Evolutionary conservation across 179 eudicot genomes (phyloP), one percentile per base, ranked within the genome.

Genomic region (Spinacia oleracea): DNA sequence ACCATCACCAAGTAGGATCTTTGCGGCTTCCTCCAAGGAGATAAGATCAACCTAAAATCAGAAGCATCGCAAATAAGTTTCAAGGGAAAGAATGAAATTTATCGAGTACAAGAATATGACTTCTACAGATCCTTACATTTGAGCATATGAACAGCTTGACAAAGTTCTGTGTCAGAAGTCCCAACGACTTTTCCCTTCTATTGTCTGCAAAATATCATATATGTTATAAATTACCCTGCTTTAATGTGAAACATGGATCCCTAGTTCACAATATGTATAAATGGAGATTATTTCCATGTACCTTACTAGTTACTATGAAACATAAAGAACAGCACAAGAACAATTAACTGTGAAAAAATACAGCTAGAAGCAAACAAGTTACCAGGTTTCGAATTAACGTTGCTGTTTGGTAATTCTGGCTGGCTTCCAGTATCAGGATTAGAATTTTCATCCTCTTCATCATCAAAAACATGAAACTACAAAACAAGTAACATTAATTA

Each of bases 11-110:
- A 93, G 94, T 84, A 96, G 81, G 66, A 88, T 80, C 81, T 86
- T 93, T 59, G 96, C 98, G 75, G 97, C 96, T 77, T 90, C 96
- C 42, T 96, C 99, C n/a, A 96, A 90, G 71, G 97, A 89, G 67
- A 96, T 89, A 85, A 89, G 53, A 56, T 90, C 92, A 80, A 81
- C 83, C 99, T 96, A 79, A 62, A 82, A 72, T 31, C 40, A 53
- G 64, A 60, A 51, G 29, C 58, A 29, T 29, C 43, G 34, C 27
- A 35, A 7, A 59, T 2, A 21, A 38, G 9, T 23, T 40, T 38
- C 53, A 38, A 45, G 77, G 58, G 25, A 45, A 72, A 34, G n/a
- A 53, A 16, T 50, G 53, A 18, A 59, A 53, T 2, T 53, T 12
- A 16, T 20, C 15, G 42, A 64, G 60, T 55, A 70, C n/a, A 51